phyloP scores from a whole-genome alignment of 1,139 yeast species.

The Kodamaea arcana region DNA sequence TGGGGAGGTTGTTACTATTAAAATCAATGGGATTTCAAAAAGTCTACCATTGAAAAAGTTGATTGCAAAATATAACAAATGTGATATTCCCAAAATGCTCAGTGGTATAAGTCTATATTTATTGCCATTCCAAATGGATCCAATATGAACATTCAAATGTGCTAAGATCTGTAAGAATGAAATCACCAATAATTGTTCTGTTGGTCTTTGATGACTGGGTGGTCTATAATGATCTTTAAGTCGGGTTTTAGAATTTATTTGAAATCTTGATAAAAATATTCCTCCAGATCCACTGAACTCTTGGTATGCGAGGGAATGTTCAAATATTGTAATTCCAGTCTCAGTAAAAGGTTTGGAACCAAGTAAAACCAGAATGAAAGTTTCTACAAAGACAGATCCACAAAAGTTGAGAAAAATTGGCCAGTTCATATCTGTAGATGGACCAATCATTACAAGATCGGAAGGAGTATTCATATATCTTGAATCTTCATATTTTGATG shows the following conservation, averaged over 20 bases:
- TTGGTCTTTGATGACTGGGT: constrained; percentile 31
- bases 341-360: constrained; percentile 61
- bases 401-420: constrained; percentile 61
- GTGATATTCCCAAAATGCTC: constrained; percentile 48
- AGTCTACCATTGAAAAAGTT: constrained; percentile 35
- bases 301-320: constrained; percentile 70
- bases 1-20: constrained; percentile 56
- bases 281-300: constrained; percentile 52
- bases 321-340: constrained; percentile 68
- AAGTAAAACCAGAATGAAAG: constrained; percentile 58
- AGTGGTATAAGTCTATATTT: constrained; percentile 61
- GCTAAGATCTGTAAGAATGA: constrained; percentile 50
- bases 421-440: constrained; percentile 58
- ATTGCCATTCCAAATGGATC: constrained; percentile 51
- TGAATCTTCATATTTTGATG: constrained; percentile 19
- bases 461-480: constrained; percentile 33
- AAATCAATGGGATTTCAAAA: constrained; percentile 49
- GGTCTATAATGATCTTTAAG: too few species aligned
- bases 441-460: constrained; percentile 40
- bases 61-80: constrained; percentile 43
- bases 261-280: constrained; percentile 23
- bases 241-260: background rate
- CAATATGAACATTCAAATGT: constrained; percentile 56
- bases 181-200: constrained; percentile 50
- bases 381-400: constrained; percentile 64